Evolutionary conservation across 1,139 yeast species (phyloP), one percentile per base, ranked within the genome.

Genomic region (Candida sp.): DNA sequence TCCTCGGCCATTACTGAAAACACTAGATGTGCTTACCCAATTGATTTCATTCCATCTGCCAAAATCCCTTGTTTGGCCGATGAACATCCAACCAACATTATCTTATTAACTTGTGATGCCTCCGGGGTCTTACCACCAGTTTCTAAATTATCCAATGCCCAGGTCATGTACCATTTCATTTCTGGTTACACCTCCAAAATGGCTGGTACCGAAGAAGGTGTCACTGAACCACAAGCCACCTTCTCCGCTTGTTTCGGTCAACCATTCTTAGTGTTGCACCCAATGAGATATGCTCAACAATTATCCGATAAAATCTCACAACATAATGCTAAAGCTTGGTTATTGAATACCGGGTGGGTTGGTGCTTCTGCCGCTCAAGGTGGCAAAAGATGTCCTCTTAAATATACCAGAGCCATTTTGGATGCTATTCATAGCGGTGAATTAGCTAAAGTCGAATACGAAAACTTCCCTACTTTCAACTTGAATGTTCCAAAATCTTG

Each of bases 161-260:
- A 93, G 74, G 98, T 93, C 54, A 93, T 93, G 98, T 93, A 93
- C 80, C 98, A 93, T 75, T 93, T 93, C 73, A 93, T 93, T 58
- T 87, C 96, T 51, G 99, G 99, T 64, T 93, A 93, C 81, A 93
- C 99, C 51, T 91, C 98, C 48, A 93, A 93, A 82, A 93, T 93
- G 96, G 97, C 99, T 52, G 99, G 99, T 70, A 93, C 99, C 46
- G 99, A 93, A 74, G 96, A 89, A 68, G 99, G 99, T 72, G 89
- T 93, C 55, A 91, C 98, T 53, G 98, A 93, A 75, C 98, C 99
- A 49, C 91, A 88, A 70, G 96, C 98, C 46, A 89, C 97, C 25
- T 93, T 93, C 81, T 88, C 97, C 53, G 97, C 99, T 45, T 93
- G 99, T 78, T 93, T 91, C 70, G 99, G 99, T 62, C 98, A 93